Conservation (phyloP, 176 grass and related monocot genomes). For the Bolboschoenus planiculmis region DNA sequence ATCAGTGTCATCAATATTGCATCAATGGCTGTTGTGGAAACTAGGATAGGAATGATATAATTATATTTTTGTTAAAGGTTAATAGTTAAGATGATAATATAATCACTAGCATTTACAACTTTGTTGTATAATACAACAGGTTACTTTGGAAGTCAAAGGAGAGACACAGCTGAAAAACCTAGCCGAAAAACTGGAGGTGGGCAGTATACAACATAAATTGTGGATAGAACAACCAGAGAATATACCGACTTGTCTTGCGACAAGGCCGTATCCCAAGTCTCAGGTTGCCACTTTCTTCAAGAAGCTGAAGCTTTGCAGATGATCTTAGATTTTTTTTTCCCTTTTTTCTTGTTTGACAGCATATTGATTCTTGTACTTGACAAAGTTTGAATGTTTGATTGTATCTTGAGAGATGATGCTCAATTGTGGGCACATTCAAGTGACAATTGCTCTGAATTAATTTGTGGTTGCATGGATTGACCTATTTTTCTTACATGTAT, state of each 20-base stretch:
- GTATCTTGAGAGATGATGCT: not conserved
- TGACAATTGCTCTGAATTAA: not conserved
- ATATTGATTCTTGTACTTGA: not conserved
- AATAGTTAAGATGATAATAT: not conserved
- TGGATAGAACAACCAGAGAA: conserved; percentile 91
- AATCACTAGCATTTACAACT: not conserved
- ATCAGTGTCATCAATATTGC: not conserved
- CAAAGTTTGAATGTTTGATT: not conserved
- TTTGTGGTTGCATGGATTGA: not conserved
- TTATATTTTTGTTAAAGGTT: not conserved
- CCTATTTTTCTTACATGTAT: not conserved
- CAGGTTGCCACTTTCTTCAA: conserved; percentile 69
- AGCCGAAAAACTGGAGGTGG: conserved; percentile 52
- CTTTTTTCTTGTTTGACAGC: not conserved
- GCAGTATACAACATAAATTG: conserved; percentile 55
- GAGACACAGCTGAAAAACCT: conserved; percentile 71
- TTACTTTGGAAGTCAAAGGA: conserved; percentile 87
- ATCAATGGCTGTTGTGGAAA: not conserved
- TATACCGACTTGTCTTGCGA: conserved; percentile 71
- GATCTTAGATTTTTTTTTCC: conserved; percentile 5
- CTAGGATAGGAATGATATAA: not conserved
- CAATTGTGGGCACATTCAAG: not conserved
- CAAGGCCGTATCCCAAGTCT: conserved; percentile 63
- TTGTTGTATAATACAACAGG: conserved; percentile 28
- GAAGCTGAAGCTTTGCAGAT: conserved; percentile 97